phyloP scores from a whole-genome alignment of 139 green algal genomes.

The Coccomyxa sp. region DNA sequence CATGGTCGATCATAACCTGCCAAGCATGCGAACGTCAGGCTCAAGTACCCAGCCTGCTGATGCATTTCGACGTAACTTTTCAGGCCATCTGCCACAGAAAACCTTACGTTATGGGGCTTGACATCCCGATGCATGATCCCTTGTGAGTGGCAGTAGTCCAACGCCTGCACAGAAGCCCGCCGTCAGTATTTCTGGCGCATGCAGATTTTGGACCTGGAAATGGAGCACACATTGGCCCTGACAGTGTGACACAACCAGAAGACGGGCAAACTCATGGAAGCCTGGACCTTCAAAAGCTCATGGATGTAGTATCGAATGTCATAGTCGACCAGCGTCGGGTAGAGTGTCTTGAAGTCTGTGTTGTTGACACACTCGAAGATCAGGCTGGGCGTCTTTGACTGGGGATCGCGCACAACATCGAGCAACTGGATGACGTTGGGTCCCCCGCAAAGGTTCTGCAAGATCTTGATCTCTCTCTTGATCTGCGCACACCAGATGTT shows the following conservation, averaged over 20 bases:
- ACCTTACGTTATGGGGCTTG: conserved; percentile 76
- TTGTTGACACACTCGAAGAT: conserved; percentile 98
- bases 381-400: conserved; percentile 90
- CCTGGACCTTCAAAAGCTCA: conserved; percentile 83
- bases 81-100: background rate
- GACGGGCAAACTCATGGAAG: background rate
- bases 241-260: background rate
- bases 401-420: conserved; percentile 91
- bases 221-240: background rate
- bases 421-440: conserved; percentile 97
- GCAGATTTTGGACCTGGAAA: too few relatives aligned
- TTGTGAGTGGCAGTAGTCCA: conserved; percentile 93
- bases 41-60: background rate
- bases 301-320: conserved; percentile 98
- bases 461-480: conserved; percentile 97
- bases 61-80: background rate
- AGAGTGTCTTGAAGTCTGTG: conserved; percentile 91
- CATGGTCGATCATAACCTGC: conserved; percentile 97
- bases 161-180: conserved; percentile 44
- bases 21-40: background rate
- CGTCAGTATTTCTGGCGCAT: background rate
- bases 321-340: conserved; percentile 92
- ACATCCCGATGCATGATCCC: conserved; percentile 89
- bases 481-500: conserved; percentile 53
- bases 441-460: conserved; percentile 93